Conservation (phyloP, 2,329 filamentous ascomycete species). For the Penicillium sp. region DNA sequence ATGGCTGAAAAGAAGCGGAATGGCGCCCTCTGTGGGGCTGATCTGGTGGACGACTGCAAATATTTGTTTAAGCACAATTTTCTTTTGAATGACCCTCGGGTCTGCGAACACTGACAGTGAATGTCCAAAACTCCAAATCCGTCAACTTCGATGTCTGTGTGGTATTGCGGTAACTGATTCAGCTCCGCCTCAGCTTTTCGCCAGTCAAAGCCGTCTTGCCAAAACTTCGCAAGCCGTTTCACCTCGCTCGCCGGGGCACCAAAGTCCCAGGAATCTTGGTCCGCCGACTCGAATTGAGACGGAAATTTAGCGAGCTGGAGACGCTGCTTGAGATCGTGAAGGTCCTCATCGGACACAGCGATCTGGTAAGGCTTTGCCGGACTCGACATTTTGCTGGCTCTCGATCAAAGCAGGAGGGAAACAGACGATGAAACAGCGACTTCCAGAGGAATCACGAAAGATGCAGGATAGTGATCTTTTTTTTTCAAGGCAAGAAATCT, state of each 20-base stretch:
- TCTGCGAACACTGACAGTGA: constrained; percentile 42
- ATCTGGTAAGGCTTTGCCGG: constrained; percentile 10
- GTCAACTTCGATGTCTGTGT: constrained; percentile 48
- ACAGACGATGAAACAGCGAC: not conserved
- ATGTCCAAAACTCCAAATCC: constrained; percentile 56
- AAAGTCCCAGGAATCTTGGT: constrained; percentile 17
- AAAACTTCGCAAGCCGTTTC: constrained; percentile 51
- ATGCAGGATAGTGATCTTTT: not conserved
- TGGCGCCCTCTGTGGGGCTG: constrained; percentile 47
- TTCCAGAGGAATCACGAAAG: too few relatives aligned
- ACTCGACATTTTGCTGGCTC: constrained; percentile 7
- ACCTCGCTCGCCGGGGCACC: constrained; percentile 15
- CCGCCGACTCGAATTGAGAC: constrained; percentile 14
- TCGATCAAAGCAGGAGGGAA: not conserved
- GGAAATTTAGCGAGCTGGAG: constrained; percentile 13
- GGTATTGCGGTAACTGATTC: constrained; percentile 58
- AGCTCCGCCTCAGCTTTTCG: constrained; percentile 53
- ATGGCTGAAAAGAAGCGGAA: constrained; percentile 63
- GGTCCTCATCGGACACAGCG: constrained; percentile 9
- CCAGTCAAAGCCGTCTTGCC: constrained; percentile 57
- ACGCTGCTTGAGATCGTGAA: constrained; percentile 17
- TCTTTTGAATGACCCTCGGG: not conserved
- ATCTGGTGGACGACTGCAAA: constrained; percentile 49
- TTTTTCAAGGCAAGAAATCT: not conserved
- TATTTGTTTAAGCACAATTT: not conserved